Evolutionary conservation across 768 basidiomycete genomes (phyloP), one percentile per base, ranked within the genome.

Genomic region (Rhodotorula toruloides): DNA sequence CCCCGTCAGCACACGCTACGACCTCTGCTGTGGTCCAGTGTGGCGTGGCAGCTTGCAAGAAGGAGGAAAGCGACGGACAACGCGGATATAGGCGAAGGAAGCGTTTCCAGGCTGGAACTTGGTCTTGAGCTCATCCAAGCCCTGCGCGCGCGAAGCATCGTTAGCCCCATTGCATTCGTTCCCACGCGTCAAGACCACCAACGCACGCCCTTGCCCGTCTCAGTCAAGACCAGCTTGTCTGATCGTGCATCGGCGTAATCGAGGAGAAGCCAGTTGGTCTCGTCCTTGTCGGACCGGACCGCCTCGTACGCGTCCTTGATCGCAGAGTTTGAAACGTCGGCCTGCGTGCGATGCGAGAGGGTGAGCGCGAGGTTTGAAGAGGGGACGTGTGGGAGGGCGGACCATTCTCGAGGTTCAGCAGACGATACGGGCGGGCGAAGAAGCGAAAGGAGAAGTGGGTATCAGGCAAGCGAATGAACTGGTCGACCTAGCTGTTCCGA

Each of bases 261-360:
- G 63, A 96, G 79, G 62, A 97, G 81, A 50, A 93, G 76, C 91
- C 91, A 97, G 77, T 89, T 96, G 39, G 85, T 88, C 37, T 89
- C 88, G 44, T 86, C 82, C 76, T 91, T 91, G 82, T 90, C 86
- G 68, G 81, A 82, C 71, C 92, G 86, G 60, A 96, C 87, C 72
- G 91, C 88, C 77, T 84, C 81, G 82, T 96, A 94, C 39, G 91
- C 93, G 90, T 87, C 82, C 64, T 79, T 79, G 75, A 93, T 91
- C 69, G 81, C 81, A 52, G 84, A 80, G 79, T 89, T 86, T 65
- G 84, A 83, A 67, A 89, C 79, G 82, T 91, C 88, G 70, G 90
- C 90, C 90, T 68, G 56, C 6, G 27, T 14, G 39, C 3, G 29
- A n/a, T 17, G 42, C 17, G 42, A 17, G 40, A 40, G 11, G 40